Evolutionary conservation across 805 yeast genomes (phyloP), one percentile per base, ranked within the genome.

Genomic region (Maudiozyma barnettii): DNA sequence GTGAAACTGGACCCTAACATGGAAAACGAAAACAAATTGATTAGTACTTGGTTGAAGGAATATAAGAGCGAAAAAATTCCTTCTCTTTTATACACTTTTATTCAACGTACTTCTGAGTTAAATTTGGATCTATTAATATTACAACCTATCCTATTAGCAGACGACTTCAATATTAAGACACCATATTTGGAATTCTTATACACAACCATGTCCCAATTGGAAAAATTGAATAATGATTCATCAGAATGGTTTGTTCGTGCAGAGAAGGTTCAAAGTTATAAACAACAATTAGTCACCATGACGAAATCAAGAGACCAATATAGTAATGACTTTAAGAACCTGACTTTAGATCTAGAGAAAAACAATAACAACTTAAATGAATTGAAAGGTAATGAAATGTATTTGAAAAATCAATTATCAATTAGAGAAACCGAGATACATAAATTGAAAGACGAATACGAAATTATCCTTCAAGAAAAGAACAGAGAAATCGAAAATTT

Each of bases 121-220:
- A 79, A 82, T 51, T 68, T 83, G 39, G 96, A 89, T 65, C 69
- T 87, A 56, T 70, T 86, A 40, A 68, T 89, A 47, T 72, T 89
- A 50, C 93, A 86, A 59, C 96, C 96, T 8, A 90, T 90, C 47
- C 68, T 88, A 46, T 70, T 88, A 49, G 95, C 93, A 14, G 96
- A 88, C 66, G 95, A 88, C 60, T 76, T 77, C 59, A 82, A 83
- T 43, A 80, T 87, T 45, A 82, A 84, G 58, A 86, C 96, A 0
- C 96, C 97, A 2, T 89, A 89, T 61, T 70, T 90, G 61, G 96
- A 90, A 67, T 86, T 85, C 54, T 69, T 87, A 48, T 90, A 87
- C 61, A 85, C 95, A 2, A 76, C 79, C 46, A 69, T 83, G 70
- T 78, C 84, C 52, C 89, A 83, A 60, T 74, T 70, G 46, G 72